Evolutionary conservation across 352 stramenopile species (phyloP).

Genomic region (Pythium dissimile): DNA sequence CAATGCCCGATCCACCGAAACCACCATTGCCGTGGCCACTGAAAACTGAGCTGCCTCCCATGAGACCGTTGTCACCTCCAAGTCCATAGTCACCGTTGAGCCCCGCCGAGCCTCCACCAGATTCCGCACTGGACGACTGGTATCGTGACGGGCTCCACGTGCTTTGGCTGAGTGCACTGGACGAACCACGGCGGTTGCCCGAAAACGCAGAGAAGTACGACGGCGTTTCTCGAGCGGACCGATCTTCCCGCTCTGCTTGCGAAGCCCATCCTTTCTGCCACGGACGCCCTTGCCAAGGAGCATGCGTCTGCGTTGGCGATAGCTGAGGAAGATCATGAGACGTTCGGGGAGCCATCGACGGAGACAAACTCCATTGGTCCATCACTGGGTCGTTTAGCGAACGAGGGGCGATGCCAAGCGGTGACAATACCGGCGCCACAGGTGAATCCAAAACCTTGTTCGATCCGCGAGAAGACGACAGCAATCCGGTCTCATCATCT

Average conservation of each 20-base stretch:
- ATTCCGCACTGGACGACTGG: conserved; percentile 32
- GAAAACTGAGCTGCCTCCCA: conserved; percentile 10
- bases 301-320: conserved; percentile 33
- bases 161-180: conserved; percentile 15
- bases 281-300: conserved; percentile 18
- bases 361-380: conserved; percentile 79
- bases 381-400: conserved; percentile 63
- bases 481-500: conserved; percentile 34
- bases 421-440: conserved; percentile 37
- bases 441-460: conserved; percentile 54
- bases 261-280: conserved; percentile 30
- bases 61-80: conserved; percentile 31
- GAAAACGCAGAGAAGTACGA: conserved; percentile 29
- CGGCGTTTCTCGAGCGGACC: conserved; percentile 24
- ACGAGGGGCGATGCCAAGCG: conserved; percentile 47
- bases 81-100: conserved; percentile 28
- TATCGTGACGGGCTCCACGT: conserved; percentile 26
- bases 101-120: conserved; percentile 24
- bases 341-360: conserved; percentile 40
- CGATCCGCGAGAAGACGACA: conserved; percentile 54
- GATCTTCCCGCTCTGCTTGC: conserved; percentile 43
- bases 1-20: conserved; percentile 14
- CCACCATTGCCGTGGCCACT: conserved; percentile 24
- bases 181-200: conserved; percentile 18
- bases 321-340: conserved; percentile 40